phyloP scores from a whole-genome alignment of 2,329 filamentous ascomycete genomes.

The Zalaria sp. region DNA sequence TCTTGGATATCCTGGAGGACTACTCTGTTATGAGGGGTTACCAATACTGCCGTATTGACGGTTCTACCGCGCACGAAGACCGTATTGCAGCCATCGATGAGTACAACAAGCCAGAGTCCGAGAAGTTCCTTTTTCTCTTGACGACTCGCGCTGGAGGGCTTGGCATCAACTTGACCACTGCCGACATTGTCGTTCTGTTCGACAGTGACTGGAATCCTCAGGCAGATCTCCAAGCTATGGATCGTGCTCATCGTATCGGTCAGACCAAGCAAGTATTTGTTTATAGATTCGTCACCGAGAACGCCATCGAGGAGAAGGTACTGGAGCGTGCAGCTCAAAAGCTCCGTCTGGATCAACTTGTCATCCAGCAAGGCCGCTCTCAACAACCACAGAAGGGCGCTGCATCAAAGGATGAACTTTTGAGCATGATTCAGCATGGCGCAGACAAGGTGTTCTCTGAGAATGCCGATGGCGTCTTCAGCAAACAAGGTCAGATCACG shows the following conservation, averaged over 20 bases:
- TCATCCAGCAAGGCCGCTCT: conserved; percentile 92
- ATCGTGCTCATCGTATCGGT: conserved; percentile 93
- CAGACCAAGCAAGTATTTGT: conserved; percentile 97
- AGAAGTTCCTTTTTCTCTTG: conserved; percentile 91
- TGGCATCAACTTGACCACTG: conserved; percentile 89
- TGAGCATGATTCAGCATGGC: conserved; percentile 97
- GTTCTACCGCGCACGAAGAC: conserved; percentile 91
- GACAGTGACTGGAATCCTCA: conserved; percentile 99
- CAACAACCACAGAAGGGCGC: conserved; percentile 83
- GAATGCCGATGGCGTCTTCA: conserved; percentile 48
- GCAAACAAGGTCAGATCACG: conserved; percentile 49
- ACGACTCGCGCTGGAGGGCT: conserved; percentile 92
- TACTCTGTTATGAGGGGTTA: conserved; percentile 94
- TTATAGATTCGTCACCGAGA: conserved; percentile 93
- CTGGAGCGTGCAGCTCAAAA: conserved; percentile 94
- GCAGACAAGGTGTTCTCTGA: conserved; percentile 85
- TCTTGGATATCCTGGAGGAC: conserved; percentile 92
- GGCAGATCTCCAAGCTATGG: conserved; percentile 97
- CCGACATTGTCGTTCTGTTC: conserved; percentile 91
- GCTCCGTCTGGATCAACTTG: conserved; percentile 85
- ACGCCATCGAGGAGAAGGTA: conserved; percentile 97
- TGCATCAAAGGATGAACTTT: conserved; percentile 86
- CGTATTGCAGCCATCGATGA: conserved; percentile 96
- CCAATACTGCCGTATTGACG: conserved; percentile 95
- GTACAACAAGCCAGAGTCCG: conserved; percentile 90